phyloP scores from a whole-genome alignment of 148 eudicot species.

The Heliosperma pusillum region DNA sequence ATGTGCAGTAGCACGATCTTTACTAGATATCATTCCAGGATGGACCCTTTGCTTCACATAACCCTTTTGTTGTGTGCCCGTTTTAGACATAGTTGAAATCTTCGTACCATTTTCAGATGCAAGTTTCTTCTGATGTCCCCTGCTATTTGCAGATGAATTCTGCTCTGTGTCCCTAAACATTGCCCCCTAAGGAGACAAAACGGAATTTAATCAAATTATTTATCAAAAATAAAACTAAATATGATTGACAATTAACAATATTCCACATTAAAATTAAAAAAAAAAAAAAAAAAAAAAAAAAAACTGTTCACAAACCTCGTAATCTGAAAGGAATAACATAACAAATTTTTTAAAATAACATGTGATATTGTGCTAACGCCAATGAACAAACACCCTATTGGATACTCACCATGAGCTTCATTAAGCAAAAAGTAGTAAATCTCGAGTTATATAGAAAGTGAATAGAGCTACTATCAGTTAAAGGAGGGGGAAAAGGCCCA shows the following conservation, averaged over 20 bases:
- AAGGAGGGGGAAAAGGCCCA: not conserved
- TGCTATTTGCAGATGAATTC: constrained; percentile 44
- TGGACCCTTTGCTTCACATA: constrained; percentile 72
- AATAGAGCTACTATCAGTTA: not conserved
- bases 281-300: too few relatives aligned
- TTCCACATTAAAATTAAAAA: not conserved
- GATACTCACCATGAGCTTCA: not conserved
- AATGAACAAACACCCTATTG: not conserved
- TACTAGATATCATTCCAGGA: constrained; percentile 84
- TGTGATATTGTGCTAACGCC: not conserved
- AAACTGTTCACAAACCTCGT: not conserved
- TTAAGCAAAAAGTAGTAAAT: not conserved
- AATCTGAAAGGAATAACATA: not conserved
- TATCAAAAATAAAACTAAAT: not conserved
- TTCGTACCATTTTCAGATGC: constrained; percentile 44
- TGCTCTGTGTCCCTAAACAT: constrained; percentile 45
- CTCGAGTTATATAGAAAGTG: not conserved
- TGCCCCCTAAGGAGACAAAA: constrained; percentile 34
- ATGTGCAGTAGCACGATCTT: constrained; percentile 90
- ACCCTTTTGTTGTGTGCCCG: constrained; percentile 42
- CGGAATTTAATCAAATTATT: not conserved
- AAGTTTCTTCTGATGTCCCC: constrained; percentile 50
- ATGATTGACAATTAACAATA: not conserved
- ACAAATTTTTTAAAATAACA: not conserved
- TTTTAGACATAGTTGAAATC: constrained; percentile 35